Evolutionary conservation across 805 yeast genomes (phyloP).

Genomic region (Candida odintsovae): DNA sequence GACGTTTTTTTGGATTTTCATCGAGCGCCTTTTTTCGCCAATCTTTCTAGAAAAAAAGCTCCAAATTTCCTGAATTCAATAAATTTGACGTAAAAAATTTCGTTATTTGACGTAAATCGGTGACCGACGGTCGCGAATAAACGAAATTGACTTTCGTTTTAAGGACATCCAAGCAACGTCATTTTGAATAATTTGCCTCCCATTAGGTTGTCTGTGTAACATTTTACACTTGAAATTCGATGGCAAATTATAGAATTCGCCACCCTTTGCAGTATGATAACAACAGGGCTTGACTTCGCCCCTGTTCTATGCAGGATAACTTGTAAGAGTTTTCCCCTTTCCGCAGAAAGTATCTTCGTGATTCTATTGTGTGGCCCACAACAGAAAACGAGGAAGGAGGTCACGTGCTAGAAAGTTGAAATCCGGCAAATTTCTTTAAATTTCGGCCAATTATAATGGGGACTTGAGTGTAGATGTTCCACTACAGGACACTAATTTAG

Average conservation of each 20-base stretch:
- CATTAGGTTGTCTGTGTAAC: too few relatives aligned
- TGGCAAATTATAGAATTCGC: not conserved
- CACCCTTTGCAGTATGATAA: not conserved
- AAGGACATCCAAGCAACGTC: not conserved
- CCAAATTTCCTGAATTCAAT: not conserved
- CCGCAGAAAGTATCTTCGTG: too few relatives aligned
- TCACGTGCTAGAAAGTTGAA: not conserved
- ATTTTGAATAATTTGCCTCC: too few relatives aligned
- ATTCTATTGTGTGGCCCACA: not conserved
- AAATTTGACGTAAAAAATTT: not conserved
- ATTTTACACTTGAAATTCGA: not conserved
- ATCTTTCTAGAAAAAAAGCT: not conserved
- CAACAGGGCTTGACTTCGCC: too few relatives aligned
- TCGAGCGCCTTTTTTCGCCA: not conserved
- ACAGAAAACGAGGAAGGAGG: not conserved
- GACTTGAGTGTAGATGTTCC: not conserved
- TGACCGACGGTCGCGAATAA: not conserved
- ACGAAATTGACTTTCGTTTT: not conserved
- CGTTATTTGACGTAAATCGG: too few relatives aligned
- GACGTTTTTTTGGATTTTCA: not conserved
- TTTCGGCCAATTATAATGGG: not conserved
- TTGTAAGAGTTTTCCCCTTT: not conserved
- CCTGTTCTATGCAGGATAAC: not conserved
- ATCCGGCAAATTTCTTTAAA: not conserved
- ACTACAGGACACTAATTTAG: not conserved